Evolutionary conservation across 2,329 filamentous ascomycete genomes (phyloP).

Genomic region (Hymenoscyphus scutula): DNA sequence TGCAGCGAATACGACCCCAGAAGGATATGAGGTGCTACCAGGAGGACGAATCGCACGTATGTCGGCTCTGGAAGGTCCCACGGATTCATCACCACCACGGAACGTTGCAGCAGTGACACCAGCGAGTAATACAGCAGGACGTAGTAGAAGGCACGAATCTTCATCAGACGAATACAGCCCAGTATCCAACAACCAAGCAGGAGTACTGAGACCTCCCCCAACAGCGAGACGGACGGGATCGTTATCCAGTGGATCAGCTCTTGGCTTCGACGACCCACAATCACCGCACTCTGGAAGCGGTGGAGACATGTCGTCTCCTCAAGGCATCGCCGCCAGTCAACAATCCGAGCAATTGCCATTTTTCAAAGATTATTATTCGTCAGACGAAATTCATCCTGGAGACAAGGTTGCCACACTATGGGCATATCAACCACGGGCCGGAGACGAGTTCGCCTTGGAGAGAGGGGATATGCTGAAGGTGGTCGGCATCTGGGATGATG

Average conservation of each 20-base stretch:
- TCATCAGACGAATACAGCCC: constrained; percentile 76
- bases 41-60: constrained; percentile 91
- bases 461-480: constrained; percentile 98
- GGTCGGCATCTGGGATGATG: constrained; percentile 98
- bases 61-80: constrained; percentile 83
- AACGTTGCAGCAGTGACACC: constrained; percentile 24
- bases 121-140: constrained; percentile 44
- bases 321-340: constrained; percentile 75
- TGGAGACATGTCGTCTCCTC: constrained; percentile 78
- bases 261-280: constrained; percentile 66
- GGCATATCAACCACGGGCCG: constrained; percentile 93
- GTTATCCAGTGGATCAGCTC: constrained; percentile 77
- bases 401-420: constrained; percentile 89
- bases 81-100: constrained; percentile 54
- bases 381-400: constrained; percentile 89
- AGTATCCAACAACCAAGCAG: constrained; percentile 59
- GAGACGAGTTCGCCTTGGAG: constrained; percentile 90
- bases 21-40: constrained; percentile 71
- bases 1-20: constrained; percentile 36
- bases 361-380: constrained; percentile 98
- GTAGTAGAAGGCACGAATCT: constrained; percentile 51
- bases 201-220: constrained; percentile 57
- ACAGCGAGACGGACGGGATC: constrained; percentile 76
- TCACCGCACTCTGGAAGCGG: constrained; percentile 69
- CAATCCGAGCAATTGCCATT: constrained; percentile 94